A percentile compares a stretch with the other conserved stretches of the same genome.
Conservation (phyloP, 2,329 filamentous ascomycete genomes). For the Colletotrichum salicis region DNA sequence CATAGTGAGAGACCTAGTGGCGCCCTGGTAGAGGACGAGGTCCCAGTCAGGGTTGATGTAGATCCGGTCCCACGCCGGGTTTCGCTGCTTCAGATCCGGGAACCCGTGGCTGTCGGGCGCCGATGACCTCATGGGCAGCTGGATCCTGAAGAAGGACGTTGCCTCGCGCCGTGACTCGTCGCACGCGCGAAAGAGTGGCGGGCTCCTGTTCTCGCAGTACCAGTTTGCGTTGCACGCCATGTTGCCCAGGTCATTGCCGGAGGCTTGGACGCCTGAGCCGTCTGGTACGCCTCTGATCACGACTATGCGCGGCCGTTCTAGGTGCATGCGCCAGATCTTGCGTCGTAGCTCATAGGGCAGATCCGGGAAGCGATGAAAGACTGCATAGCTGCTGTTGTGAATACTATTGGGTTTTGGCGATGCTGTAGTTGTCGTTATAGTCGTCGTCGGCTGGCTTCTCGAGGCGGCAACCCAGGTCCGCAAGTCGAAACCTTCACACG, state of each 20-base stretch:
- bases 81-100: slow-evolving; percentile 27
- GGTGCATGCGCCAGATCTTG: slow-evolving; percentile 36
- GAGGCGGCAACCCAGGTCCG: slow-evolving; percentile 28
- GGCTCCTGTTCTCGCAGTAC: slow-evolving; percentile 37
- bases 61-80: slow-evolving; percentile 34
- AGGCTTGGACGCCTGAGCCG: slow-evolving; percentile 8
- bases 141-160: slow-evolving; percentile 37
- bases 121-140: slow-evolving; percentile 31
- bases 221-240: slow-evolving; percentile 30
- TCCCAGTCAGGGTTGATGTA: slow-evolving; percentile 39
- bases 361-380: slow-evolving; percentile 32
- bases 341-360: slow-evolving; percentile 35
- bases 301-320: slow-evolving; percentile 35
- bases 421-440: background rate
- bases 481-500: slow-evolving; percentile 29
- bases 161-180: slow-evolving; percentile 34
- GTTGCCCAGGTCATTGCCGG: slow-evolving; percentile 29
- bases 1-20: slow-evolving; percentile 20
- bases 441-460: background rate
- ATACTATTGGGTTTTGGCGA: background rate
- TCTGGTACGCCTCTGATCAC: slow-evolving; percentile 30
- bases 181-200: slow-evolving; percentile 35
- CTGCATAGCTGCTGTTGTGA: too few species aligned
- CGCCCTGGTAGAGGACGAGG: slow-evolving; percentile 35
- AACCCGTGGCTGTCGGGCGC: slow-evolving; percentile 24